Base-by-base conservation (phyloP, 768 basidiomycete genomes). In the Mycena metata region DNA sequence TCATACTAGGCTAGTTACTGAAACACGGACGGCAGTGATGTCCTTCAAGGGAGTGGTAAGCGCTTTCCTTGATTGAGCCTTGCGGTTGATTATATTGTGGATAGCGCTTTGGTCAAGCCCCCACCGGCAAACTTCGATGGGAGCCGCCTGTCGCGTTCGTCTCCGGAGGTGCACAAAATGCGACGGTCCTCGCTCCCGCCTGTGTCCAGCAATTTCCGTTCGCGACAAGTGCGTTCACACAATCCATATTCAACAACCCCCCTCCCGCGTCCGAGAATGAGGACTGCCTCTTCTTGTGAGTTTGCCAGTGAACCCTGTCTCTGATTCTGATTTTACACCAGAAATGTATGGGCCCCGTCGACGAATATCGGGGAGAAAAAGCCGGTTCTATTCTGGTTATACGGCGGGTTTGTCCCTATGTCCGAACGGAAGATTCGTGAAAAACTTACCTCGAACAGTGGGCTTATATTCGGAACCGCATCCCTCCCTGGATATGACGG, bases 1-100 rank as follows among this genome's bases (percentile, higher is more conserved):
- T 24, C 43, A 2, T 0, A 10, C 17, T 9, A 15, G 19, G 13
- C 33, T 19, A 19, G 13, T 47, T 12, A 19, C 16, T 16, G n/a
- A 43, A 9, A 55, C n/a, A n/a, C n/a, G n/a, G 3, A 43, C 26
- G 11, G 1, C 55, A 65, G 64, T 65, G 3, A 58, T 58, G 46
- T 65, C 64, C 5, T 70, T 70, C 64, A 66, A 61, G 62, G 69
- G 69, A 46, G 58, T 70, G 26, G 69, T 70, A 19, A 42, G 57
- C 13, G 2, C 8, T 11, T 54, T 3, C 16, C 26, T 42, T 4
- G 30, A 26, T 15, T 35, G 5, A 1, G 5, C 4, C 8, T 56
- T 24, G 13, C 12, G n/a, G 17, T 15, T 42, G 24, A 61, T 6
- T 30, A 30, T 30, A 23, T 13, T 35, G 8, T 0, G 9, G 10